Percentiles rank a stretch among this genome's conserved stretches.
phyloP scores from a whole-genome alignment of 2,329 filamentous ascomycete species.

The Pseudocercospora macadamiae region DNA sequence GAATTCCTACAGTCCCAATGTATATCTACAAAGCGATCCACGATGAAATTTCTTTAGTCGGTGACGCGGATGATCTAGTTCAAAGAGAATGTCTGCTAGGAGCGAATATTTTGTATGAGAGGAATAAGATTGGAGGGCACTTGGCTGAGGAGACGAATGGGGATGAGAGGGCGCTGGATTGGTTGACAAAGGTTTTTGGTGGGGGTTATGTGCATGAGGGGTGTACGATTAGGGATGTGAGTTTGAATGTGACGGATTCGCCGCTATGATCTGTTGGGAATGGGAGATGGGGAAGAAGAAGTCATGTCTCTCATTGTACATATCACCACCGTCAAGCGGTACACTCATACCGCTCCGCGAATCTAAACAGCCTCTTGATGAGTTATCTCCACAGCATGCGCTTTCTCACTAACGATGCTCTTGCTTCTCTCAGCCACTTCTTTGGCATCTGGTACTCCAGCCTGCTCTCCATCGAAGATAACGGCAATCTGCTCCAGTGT shows the following conservation, averaged over 20 bases:
- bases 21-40: constrained; percentile 53
- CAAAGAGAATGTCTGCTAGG: constrained; percentile 44
- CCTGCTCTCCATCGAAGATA: constrained; percentile 42
- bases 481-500: constrained; percentile 49
- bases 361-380: constrained; percentile 14
- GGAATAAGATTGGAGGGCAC: constrained; percentile 48
- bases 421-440: constrained; percentile 20
- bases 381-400: constrained; percentile 6
- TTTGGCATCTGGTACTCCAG: constrained; percentile 14
- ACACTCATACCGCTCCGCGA: background rate
- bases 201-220: constrained; percentile 19
- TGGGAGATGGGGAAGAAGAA: background rate
- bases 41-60: constrained; percentile 49
- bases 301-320: no score
- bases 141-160: constrained; percentile 40
- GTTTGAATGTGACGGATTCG: constrained; percentile 17
- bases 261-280: background rate
- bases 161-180: constrained; percentile 34
- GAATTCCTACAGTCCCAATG: constrained; percentile 48
- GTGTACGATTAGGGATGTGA: constrained; percentile 26
- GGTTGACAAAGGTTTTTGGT: constrained; percentile 22
- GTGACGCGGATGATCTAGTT: constrained; percentile 48
- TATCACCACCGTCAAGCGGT: no score
- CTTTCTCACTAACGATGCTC: constrained; percentile 21
- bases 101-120: constrained; percentile 45